Conservation (phyloP, 495 filamentous ascomycete species). For the Hamigera avellanea region DNA sequence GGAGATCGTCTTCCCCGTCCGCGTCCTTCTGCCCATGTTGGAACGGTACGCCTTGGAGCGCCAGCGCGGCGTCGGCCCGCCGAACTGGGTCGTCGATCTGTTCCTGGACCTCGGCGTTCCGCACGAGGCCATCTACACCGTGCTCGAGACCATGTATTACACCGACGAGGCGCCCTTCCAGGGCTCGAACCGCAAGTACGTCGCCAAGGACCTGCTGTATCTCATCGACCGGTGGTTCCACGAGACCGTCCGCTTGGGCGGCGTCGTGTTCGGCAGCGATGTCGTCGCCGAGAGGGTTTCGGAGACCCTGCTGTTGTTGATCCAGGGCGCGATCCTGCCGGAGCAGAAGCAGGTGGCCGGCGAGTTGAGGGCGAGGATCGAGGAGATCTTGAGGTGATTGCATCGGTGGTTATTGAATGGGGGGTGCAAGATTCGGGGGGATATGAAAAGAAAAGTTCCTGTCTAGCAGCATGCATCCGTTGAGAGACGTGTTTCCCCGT, state of each 20-base stretch:
- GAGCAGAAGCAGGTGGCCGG: conserved; percentile 21
- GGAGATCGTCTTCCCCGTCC: conserved; percentile 67
- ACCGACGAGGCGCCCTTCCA: conserved; percentile 75
- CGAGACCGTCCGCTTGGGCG: conserved; percentile 43
- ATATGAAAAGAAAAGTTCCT: no score
- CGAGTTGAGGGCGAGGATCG: conserved; percentile 32
- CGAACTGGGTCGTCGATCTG: conserved; percentile 72
- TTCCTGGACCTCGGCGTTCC: conserved; percentile 67
- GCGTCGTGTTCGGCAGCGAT: conserved; percentile 42
- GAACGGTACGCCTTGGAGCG: conserved; percentile 66
- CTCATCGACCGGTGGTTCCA: conserved; percentile 51
- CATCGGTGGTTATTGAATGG: no score
- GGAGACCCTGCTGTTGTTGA: conserved; percentile 34
- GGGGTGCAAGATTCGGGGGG: not conserved
- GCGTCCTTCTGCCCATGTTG: conserved; percentile 55
- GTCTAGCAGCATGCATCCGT: no score
- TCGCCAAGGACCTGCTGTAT: conserved; percentile 53
- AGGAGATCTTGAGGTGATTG: conserved; percentile 12
- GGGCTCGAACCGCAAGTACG: conserved; percentile 44
- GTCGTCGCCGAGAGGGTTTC: conserved; percentile 32
- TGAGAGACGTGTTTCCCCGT: no score
- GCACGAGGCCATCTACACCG: conserved; percentile 59
- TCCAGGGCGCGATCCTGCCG: conserved; percentile 24
- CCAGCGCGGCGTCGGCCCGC: conserved; percentile 51
- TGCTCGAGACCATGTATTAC: conserved; percentile 77